A percentile compares a stretch with the other conserved stretches of the same genome.
Conservation (phyloP, 805 yeast species). For the Myxozyma mucilagina region DNA sequence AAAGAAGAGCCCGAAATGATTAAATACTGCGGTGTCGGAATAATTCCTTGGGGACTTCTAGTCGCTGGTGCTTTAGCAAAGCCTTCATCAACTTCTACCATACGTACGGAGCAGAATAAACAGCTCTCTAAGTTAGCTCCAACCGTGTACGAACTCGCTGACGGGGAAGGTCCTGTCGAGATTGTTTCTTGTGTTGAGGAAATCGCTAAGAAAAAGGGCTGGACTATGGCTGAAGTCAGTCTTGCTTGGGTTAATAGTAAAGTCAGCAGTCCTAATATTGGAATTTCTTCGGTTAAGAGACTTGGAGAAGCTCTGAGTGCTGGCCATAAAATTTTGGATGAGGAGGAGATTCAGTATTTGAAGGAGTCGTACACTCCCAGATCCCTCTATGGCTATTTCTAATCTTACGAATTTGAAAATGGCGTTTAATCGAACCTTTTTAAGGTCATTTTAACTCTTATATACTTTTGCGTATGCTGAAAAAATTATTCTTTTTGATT, state of each 20-base stretch:
- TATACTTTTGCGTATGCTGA: too few species aligned
- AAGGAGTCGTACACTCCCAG: constrained; percentile 37
- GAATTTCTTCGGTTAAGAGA: constrained; percentile 51
- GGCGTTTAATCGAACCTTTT: too few species aligned
- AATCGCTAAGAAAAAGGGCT: constrained; percentile 49
- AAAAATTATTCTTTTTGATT: too few species aligned
- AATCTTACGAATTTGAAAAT: neutral
- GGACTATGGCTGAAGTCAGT: constrained; percentile 55
- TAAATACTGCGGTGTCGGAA: constrained; percentile 57
- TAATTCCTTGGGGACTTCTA: constrained; percentile 62
- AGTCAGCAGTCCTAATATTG: constrained; percentile 58
- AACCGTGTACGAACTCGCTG: neutral
- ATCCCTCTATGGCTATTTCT: neutral
- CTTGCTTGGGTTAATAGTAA: constrained; percentile 56
- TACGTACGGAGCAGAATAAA: neutral
- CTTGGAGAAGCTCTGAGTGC: constrained; percentile 54
- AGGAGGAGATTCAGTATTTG: constrained; percentile 42
- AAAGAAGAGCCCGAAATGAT: constrained; percentile 63
- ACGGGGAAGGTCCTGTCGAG: neutral
- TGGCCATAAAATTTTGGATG: constrained; percentile 43
- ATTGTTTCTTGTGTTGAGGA: constrained; percentile 52
- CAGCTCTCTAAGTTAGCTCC: neutral
- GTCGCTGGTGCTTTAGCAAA: constrained; percentile 51
- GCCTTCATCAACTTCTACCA: neutral
- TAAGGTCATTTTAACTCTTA: too few species aligned